Evolutionary conservation across 2,329 filamentous ascomycete species (phyloP), one percentile per base, ranked within the genome.

Genomic region (Aspergillus awamori): DNA sequence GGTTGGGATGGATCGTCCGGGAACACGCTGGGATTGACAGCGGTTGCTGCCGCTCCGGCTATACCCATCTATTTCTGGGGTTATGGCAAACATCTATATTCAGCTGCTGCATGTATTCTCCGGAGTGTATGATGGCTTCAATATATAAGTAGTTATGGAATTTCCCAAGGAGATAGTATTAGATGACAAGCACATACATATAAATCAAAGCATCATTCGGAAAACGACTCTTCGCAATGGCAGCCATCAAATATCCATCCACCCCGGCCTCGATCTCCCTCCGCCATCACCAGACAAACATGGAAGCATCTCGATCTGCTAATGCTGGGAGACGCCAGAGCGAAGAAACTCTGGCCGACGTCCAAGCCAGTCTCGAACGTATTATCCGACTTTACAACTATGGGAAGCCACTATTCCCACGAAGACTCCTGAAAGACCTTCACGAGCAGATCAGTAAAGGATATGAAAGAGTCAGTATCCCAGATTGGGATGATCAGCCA

Each of bases 361-460:
- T 5, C 28, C 11, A 62, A 62, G 15, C 64, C 60, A 10, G 58
- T 66, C 26, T 69, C 4, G 62, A 58, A 3, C 67, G 65, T 22
- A 63, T 72, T 28, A 38, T 61, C 13, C 49, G 60, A 5, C 55
- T 69, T 7, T 72, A 70, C 49, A 49, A 60, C 1, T 53, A 60
- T 0, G 68, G 69, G 6, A 65, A 63, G 8, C 65, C 64, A 5
- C 65, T 72, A 33, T 74, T 74, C 41, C 57, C 65, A 15, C 58
- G 63, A 4, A n/a, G 38, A 7, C 17, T 71, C 33, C 28, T 70
- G 45, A 57, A 63, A 53, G 61, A 64, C 60, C 56, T 67, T 43
- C 52, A 60, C 52, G 45, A 59, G 38, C 60, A 69, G 33, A 66
- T 69, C 38, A 55, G 63, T 22, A 13, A 53, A 8, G 65, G 63